These are phyloP conservation scores for Leucoagaricus sp. DNA, from an alignment of 1,284 basidiomycete species.

Conservation along the genomic window DNA sequence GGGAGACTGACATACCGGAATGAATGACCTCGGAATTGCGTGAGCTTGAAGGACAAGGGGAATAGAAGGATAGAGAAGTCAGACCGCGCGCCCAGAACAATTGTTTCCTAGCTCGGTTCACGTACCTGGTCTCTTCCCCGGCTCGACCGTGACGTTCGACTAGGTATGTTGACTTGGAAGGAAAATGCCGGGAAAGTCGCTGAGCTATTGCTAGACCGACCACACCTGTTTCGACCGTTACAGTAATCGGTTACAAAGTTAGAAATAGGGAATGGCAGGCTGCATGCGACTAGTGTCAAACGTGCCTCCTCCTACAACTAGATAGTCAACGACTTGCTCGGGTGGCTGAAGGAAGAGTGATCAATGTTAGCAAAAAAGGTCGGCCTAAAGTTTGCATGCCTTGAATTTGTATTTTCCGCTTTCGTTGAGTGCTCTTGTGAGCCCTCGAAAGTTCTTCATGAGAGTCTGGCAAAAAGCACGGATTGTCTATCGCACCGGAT, in stretches of 20 bases:
- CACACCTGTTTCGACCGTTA: slow-evolving; percentile 54
- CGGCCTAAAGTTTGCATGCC: slow-evolving; percentile 41
- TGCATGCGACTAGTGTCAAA: not conserved
- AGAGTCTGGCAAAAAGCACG: too few species aligned
- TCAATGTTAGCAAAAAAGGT: not conserved
- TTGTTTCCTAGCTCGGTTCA: slow-evolving; percentile 15
- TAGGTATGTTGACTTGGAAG: slow-evolving; percentile 77
- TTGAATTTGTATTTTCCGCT: slow-evolving; percentile 63
- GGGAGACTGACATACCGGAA: slow-evolving; percentile 54
- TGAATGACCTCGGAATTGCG: slow-evolving; percentile 97
- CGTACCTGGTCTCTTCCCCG: slow-evolving; percentile 84
- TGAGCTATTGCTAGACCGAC: slow-evolving; percentile 89
- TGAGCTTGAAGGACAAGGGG: slow-evolving; percentile 53
- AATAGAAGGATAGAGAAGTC: not conserved
- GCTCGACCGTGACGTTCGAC: slow-evolving; percentile 78
- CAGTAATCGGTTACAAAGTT: not conserved
- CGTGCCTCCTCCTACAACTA: slow-evolving; percentile 90
- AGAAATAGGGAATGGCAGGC: not conserved
- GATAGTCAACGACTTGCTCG: slow-evolving; percentile 80
- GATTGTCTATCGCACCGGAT: too few species aligned
- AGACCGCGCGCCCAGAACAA: not conserved
- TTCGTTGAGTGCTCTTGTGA: slow-evolving; percentile 63
- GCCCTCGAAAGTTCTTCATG: slow-evolving; percentile 45
- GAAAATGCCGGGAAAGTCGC: slow-evolving; percentile 68
- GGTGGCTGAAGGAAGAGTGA: slow-evolving; percentile 50